These are phyloP conservation scores for Xerocomus potaroensis DNA, from an alignment of 768 basidiomycete genomes.

Conservation along the genomic window DNA sequence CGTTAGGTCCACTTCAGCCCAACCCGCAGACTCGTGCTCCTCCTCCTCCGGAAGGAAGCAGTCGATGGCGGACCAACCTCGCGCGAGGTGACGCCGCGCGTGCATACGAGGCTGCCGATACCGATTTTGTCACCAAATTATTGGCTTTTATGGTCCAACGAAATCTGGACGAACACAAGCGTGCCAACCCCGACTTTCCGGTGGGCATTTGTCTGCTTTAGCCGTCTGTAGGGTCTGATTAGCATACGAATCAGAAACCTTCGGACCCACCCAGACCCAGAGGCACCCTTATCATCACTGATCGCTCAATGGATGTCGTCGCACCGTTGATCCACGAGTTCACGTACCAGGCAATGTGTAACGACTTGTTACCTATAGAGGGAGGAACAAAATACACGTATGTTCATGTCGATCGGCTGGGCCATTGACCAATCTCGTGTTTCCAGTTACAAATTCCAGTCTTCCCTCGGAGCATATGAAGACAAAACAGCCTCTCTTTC, in stretches of 20 bases:
- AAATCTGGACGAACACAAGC: conserved; percentile 84
- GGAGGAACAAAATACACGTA: conserved; percentile 85
- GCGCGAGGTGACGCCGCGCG: conserved; percentile 69
- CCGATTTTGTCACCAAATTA: conserved; percentile 74
- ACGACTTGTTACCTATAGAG: conserved; percentile 86
- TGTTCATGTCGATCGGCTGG: conserved; percentile 31
- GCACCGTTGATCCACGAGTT: conserved; percentile 96
- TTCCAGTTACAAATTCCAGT: conserved; percentile 87
- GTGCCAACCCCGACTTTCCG: conserved; percentile 80
- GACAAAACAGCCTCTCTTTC: conserved; percentile 85
- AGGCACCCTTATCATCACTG: conserved; percentile 84
- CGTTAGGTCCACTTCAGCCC: conserved; percentile 80
- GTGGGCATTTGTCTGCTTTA: conserved; percentile 42
- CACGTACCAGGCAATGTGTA: conserved; percentile 98
- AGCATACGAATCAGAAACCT: conserved; percentile 39
- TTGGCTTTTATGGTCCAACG: conserved; percentile 84
- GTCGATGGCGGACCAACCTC: conserved; percentile 78
- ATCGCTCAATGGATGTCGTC: conserved; percentile 91
- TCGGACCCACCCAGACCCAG: conserved; percentile 60
- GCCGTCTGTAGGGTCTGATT: conserved; percentile 2
- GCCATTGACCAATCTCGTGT: not conserved
- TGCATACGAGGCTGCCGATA: conserved; percentile 63
- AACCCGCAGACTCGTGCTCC: conserved; percentile 60
- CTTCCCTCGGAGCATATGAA: conserved; percentile 79
- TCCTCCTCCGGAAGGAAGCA: conserved; percentile 57